Conservation (phyloP, 805 yeast species). For the Wickerhamiella slavikovae region DNA sequence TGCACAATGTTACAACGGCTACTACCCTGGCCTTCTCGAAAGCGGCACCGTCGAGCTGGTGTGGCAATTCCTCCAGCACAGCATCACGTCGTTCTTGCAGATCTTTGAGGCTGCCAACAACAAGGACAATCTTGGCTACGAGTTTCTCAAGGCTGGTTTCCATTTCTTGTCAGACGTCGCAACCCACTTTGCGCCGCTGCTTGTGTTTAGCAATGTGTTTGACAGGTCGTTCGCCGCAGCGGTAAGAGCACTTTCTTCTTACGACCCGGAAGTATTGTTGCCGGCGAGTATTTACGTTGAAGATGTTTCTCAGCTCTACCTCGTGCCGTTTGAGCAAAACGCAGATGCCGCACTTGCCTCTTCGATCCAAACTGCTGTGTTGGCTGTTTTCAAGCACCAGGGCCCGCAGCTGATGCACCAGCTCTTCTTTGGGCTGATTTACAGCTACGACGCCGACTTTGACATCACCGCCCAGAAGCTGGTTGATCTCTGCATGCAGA, state of each 20-base stretch:
- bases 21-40: slow-evolving; percentile 23
- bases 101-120: slow-evolving; percentile 27
- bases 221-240: slow-evolving; percentile 1
- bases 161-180: slow-evolving; percentile 9
- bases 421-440: slow-evolving; percentile 49
- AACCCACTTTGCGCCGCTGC: slow-evolving; percentile 5
- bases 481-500: slow-evolving; percentile 14
- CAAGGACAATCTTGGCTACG: neutral
- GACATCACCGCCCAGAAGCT: slow-evolving; percentile 7
- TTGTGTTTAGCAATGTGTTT: slow-evolving; percentile 5
- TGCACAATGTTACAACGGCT: slow-evolving; percentile 7
- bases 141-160: slow-evolving; percentile 5
- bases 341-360: slow-evolving; percentile 25
- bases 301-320: slow-evolving; percentile 36
- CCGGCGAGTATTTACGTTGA: slow-evolving; percentile 56
- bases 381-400: slow-evolving; percentile 18
- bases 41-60: slow-evolving; percentile 14
- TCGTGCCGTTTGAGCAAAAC: slow-evolving; percentile 33
- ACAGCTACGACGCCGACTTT: slow-evolving; percentile 32
- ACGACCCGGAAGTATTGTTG: slow-evolving; percentile 50
- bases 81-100: slow-evolving; percentile 14
- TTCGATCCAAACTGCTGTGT: slow-evolving; percentile 18
- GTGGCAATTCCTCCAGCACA: slow-evolving; percentile 4
- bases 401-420: slow-evolving; percentile 37
- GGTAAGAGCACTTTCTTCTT: slow-evolving; percentile 25